Percentiles rank a stretch among this genome's conserved stretches.
These are phyloP conservation scores for Scheffersomyces coipomensis DNA, from an alignment of 805 yeast genomes.

Conservation along the genomic window DNA sequence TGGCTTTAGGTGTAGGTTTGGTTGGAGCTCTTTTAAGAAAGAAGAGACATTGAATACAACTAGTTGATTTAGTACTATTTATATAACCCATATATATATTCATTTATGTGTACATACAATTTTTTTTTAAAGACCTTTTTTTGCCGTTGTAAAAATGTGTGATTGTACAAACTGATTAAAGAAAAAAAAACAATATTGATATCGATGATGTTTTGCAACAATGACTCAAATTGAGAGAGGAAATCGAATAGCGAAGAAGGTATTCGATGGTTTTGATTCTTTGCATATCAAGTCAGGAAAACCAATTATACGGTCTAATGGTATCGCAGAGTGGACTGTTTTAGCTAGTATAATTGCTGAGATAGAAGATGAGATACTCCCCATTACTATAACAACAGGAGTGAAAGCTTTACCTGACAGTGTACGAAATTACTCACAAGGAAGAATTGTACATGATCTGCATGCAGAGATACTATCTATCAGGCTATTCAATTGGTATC, in stretches of 20 bases:
- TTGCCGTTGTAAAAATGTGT: too few species aligned
- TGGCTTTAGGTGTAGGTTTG: conserved; percentile 78
- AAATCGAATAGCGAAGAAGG: conserved; percentile 21
- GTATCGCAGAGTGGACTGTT: conserved; percentile 78
- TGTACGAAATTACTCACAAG: conserved; percentile 44
- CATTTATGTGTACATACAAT: background rate
- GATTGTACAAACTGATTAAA: too few species aligned
- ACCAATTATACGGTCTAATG: conserved; percentile 62
- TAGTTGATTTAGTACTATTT: too few species aligned
- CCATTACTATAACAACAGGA: conserved; percentile 71
- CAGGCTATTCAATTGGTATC: conserved; percentile 63
- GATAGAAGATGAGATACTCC: conserved; percentile 19
- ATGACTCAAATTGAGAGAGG: conserved; percentile 12
- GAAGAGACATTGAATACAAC: too few species aligned
- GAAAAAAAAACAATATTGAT: too few species aligned
- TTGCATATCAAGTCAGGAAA: conserved; percentile 45
- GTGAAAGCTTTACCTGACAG: conserved; percentile 72
- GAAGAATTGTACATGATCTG: conserved; percentile 75
- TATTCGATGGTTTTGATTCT: conserved; percentile 25
- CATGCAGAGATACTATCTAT: conserved; percentile 86
- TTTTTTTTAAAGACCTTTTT: too few species aligned
- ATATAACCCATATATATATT: background rate
- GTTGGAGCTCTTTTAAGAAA: conserved; percentile 41
- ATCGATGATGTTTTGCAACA: conserved; percentile 1
- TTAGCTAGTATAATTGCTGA: conserved; percentile 67